Conservation (phyloP, 2,329 filamentous ascomycete species). For the Berkeleyomyces rouxiae region DNA sequence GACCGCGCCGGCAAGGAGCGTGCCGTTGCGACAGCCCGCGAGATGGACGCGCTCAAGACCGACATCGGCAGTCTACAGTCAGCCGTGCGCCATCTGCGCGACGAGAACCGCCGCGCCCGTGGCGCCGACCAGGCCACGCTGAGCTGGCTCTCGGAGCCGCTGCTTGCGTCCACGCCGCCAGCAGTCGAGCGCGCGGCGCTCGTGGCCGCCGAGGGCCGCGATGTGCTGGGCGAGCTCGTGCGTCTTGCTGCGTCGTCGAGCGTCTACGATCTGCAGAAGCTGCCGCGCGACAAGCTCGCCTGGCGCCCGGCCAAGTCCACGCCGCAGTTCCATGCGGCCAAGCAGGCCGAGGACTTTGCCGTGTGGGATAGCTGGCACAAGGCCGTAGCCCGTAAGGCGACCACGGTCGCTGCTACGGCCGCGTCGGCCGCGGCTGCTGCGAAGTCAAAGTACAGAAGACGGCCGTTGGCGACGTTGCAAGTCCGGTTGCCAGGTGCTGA, state of each 20-base stretch:
- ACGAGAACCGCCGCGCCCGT: slow-evolving; percentile 48
- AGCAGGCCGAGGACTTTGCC: slow-evolving; percentile 47
- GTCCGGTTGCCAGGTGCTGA: slow-evolving; percentile 32
- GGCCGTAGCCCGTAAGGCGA: slow-evolving; percentile 36
- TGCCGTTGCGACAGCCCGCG: slow-evolving; percentile 51
- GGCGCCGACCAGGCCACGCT: slow-evolving; percentile 36
- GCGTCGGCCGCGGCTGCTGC: slow-evolving; percentile 9
- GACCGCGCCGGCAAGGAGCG: slow-evolving; percentile 46
- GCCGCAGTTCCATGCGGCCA: slow-evolving; percentile 49
- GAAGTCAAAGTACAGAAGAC: slow-evolving; percentile 15
- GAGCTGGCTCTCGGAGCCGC: slow-evolving; percentile 49
- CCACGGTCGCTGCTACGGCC: slow-evolving; percentile 20
- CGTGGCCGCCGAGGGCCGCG: slow-evolving; percentile 43
- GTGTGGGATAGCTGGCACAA: slow-evolving; percentile 43
- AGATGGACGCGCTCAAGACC: slow-evolving; percentile 54
- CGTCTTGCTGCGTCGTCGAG: slow-evolving; percentile 39
- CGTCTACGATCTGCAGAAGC: slow-evolving; percentile 40
- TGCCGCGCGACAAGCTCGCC: slow-evolving; percentile 43
- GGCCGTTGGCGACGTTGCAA: slow-evolving; percentile 31
- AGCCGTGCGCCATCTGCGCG: slow-evolving; percentile 49
- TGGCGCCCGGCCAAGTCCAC: slow-evolving; percentile 51
- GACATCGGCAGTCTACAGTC: slow-evolving; percentile 50
- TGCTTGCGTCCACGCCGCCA: slow-evolving; percentile 33
- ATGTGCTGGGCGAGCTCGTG: slow-evolving; percentile 48
- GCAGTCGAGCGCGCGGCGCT: slow-evolving; percentile 36